Evolutionary conservation across 1,284 basidiomycete genomes (phyloP).

Genomic region (Trametes versicolor): DNA sequence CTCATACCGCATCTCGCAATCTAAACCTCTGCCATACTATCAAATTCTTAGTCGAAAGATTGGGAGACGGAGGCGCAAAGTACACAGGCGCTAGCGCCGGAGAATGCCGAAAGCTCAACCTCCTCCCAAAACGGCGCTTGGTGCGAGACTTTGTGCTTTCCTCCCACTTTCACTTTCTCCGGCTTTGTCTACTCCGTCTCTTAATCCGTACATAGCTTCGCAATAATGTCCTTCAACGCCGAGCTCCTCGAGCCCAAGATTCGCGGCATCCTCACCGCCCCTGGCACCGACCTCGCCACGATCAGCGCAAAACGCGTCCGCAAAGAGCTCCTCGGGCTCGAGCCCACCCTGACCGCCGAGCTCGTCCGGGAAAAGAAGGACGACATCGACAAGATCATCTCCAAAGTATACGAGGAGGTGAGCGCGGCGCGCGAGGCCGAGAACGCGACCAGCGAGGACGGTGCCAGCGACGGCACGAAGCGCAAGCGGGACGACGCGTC

Average conservation of each 20-base stretch:
- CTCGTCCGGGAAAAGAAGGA: slow-evolving; percentile 66
- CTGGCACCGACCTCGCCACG: slow-evolving; percentile 73
- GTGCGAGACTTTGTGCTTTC: not conserved
- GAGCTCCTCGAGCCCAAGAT: slow-evolving; percentile 64
- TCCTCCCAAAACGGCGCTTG: not conserved
- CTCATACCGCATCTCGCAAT: too few species aligned
- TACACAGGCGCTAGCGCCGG: too few species aligned
- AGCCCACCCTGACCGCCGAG: slow-evolving; percentile 61
- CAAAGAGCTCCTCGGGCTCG: slow-evolving; percentile 63
- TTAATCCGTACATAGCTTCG: slow-evolving; percentile 15
- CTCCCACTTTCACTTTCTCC: not conserved
- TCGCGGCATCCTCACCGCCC: slow-evolving; percentile 71
- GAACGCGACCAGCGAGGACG: slow-evolving; percentile 34
- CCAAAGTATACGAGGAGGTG: slow-evolving; percentile 66
- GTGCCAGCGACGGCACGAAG: slow-evolving; percentile 44
- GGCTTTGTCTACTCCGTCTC: slow-evolving; percentile 11
- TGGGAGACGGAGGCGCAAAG: too few species aligned
- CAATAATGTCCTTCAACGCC: slow-evolving; percentile 38
- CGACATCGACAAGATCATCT: slow-evolving; percentile 68
- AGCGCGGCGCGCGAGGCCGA: slow-evolving; percentile 44
- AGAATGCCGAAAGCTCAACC: too few species aligned
- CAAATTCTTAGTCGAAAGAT: too few species aligned
- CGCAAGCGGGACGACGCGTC: slow-evolving; percentile 50
- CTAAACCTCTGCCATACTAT: too few species aligned
- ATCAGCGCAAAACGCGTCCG: slow-evolving; percentile 85